Conservation (phyloP, 2,329 filamentous ascomycete genomes). For the Arthrinium phaeospermum region DNA sequence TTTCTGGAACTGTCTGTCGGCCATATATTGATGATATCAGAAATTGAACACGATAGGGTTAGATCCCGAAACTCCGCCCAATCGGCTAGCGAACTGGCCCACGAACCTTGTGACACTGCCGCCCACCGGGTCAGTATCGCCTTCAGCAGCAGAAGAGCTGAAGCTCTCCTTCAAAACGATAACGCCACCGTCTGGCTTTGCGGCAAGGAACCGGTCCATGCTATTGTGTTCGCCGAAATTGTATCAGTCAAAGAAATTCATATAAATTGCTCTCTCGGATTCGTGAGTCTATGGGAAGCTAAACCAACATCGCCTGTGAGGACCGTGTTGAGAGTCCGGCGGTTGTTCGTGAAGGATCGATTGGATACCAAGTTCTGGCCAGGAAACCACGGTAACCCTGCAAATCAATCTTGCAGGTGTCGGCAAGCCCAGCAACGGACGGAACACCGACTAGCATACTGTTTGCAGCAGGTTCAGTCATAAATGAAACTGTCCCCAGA, state of each 20-base stretch:
- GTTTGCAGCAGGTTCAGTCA: slow-evolving; percentile 53
- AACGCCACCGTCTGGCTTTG: slow-evolving; percentile 50
- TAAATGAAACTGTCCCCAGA: slow-evolving; percentile 44
- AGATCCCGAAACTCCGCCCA: background rate
- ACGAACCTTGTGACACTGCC: slow-evolving; percentile 75
- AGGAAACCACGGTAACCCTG: slow-evolving; percentile 74
- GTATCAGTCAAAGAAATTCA: background rate
- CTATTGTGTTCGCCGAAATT: slow-evolving; percentile 47
- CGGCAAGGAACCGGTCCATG: slow-evolving; percentile 72
- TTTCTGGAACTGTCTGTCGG: slow-evolving; percentile 70
- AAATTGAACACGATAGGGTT: background rate
- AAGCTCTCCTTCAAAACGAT: slow-evolving; percentile 86
- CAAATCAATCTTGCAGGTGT: slow-evolving; percentile 73
- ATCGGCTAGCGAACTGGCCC: background rate
- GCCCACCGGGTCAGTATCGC: slow-evolving; percentile 74
- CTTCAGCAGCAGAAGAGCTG: slow-evolving; percentile 60
- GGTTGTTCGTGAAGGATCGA: no score
- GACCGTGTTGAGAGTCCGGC: no score
- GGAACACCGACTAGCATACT: slow-evolving; percentile 75
- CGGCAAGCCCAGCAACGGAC: slow-evolving; percentile 49
- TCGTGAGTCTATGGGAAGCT: slow-evolving; percentile 24
- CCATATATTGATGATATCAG: background rate
- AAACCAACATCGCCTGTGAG: slow-evolving; percentile 51
- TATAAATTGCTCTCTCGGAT: no score
- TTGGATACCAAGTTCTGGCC: no score